Evolutionary conservation across 306 rosid genomes (phyloP), one percentile per base, ranked within the genome.

Genomic region (Quercus berberidifolia): DNA sequence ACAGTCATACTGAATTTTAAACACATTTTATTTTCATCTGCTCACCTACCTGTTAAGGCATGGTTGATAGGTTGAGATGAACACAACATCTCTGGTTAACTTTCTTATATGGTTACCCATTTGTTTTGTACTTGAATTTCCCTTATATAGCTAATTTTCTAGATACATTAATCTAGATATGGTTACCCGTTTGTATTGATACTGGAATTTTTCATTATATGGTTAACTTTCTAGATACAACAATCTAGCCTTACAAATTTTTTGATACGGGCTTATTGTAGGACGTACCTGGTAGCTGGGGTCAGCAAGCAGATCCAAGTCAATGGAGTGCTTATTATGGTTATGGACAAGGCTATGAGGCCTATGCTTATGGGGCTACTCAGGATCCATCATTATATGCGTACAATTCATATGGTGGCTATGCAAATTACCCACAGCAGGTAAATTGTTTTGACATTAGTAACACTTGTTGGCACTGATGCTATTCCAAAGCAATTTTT

Each of bases 291-390:
- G 86, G 90, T 70, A 74, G 88, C 88, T 92, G 96, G 96, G 93
- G 86, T 46, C 85, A 85, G 77, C 98, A 89, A 88, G 90, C 76
- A 76, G 97, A 90, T 83, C 92, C 91, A 58, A 90, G 55, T 83
- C 97, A 92, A 65, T 94, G 98, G 97, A 83, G 78, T 71, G 87
- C 90, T 21, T 94, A 94, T 83, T 94, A 92, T 76, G 94, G 94
- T 38, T 94, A 94, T 82, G 96, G 97, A 35, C 96, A 92, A 77
- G 97, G 97, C 75, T 94, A 92, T 55, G 97, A 94, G 73, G 90
- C 96, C 76, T 94, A 90, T 85, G 83, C 88, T 30, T 94, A 88
- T 77, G 92, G 96, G 23, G 89, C 91, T 60, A 79, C 92, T 60
- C 95, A 85, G 0, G 97, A 94, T 83, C 94, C 98, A 77, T 88